Evolutionary conservation across 768 basidiomycete genomes (phyloP), one percentile per base, ranked within the genome.

Genomic region (Naematelia aurantialba): DNA sequence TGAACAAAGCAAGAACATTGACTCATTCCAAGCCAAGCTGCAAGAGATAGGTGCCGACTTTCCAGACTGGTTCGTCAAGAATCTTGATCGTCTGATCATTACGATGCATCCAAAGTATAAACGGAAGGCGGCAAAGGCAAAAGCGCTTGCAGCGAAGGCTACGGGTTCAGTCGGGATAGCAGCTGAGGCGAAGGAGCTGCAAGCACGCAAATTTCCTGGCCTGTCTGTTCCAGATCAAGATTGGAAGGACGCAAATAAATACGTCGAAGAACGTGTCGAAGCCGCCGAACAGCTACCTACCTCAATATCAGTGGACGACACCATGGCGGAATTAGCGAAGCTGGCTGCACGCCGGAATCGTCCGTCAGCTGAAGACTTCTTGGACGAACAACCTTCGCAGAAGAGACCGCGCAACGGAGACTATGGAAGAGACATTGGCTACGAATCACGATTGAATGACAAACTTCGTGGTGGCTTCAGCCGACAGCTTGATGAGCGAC

Each of bases 31-130:
- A 79, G 73, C 78, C 49, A 87, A 89, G 74, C 83, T 98, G 46
- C 81, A 82, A 55, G 85, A 87, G 60, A 81, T 83, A 60, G 91
- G 86, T 21, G 89, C 89, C 19, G 85, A 85, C 63, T 92, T 97
- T 70, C 87, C 91, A 2, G 89, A 89, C 62, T 89, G 89, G 25
- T 89, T 97, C 73, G 79, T 94, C 58, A 88, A 92, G 76, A 93
- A 87, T 71, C 84, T 98, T 30, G 94, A 99, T 79, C 88, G 96
- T 19, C 84, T 98, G 53, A 90, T 99, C 67, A 83, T 96, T 55
- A 89, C 84, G 58, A 85, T 97, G 82, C 94, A 99, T 69, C 96
- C 94, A 0, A 96, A 91, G 70, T 88, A 97, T 81, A 96, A 90
- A 81, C 89, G 89, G 77, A 83, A 83, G 74, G 71, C 72, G 29